These are phyloP conservation scores for Yamagishiella unicocca DNA, from an alignment of 139 green algal genomes.

Conservation along the genomic window DNA sequence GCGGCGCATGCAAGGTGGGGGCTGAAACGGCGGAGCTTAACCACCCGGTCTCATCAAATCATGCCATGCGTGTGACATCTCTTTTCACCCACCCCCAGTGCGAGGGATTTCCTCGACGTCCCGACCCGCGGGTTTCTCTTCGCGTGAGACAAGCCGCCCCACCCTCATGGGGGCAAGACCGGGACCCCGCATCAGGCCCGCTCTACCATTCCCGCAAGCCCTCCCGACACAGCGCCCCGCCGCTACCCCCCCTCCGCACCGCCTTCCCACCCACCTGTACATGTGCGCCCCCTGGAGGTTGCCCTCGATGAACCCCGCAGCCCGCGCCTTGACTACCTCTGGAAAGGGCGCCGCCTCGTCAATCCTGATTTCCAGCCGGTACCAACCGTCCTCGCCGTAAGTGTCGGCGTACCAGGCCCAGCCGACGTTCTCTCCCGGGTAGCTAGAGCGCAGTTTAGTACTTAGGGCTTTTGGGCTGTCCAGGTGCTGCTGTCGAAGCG, in stretches of 20 bases:
- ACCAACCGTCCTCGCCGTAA: constrained; percentile 31
- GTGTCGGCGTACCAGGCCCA: constrained; percentile 41
- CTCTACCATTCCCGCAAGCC: no score
- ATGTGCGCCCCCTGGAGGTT: constrained; percentile 37
- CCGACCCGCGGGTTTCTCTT: no score
- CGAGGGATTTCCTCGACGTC: not conserved
- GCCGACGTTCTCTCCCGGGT: constrained; percentile 15
- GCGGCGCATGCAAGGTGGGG: no score
- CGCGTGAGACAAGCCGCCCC: no score
- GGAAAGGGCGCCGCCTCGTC: constrained; percentile 43
- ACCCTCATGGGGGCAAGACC: no score
- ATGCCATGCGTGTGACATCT: no score
- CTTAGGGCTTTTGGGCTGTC: not conserved
- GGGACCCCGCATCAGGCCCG: no score
- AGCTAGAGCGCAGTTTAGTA: not conserved
- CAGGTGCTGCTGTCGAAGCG: not conserved
- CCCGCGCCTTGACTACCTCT: constrained; percentile 52
- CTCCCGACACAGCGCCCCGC: not conserved
- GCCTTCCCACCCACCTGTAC: not conserved
- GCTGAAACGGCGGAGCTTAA: no score
- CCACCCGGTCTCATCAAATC: no score
- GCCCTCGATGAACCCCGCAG: constrained; percentile 53
- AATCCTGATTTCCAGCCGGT: constrained; percentile 39
- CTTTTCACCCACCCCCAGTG: no score
- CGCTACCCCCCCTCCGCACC: not conserved